A percentile compares a stretch with the other conserved stretches of the same genome.
These are phyloP conservation scores for Dendryphion nanum DNA, from an alignment of 2,329 filamentous ascomycete species.

Conservation along the genomic window DNA sequence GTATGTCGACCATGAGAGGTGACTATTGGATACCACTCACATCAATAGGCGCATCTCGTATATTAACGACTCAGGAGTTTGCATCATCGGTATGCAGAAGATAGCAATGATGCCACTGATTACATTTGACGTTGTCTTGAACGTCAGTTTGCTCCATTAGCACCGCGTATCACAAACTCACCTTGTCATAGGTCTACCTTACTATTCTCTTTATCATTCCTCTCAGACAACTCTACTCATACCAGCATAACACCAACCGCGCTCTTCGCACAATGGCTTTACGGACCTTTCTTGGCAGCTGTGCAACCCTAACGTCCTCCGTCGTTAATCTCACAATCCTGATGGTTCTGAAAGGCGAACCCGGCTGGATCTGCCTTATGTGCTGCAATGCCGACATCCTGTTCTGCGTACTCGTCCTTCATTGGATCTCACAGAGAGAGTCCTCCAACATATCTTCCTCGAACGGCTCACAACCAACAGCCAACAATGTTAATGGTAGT, in stretches of 20 bases:
- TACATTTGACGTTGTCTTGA: slow-evolving; percentile 59
- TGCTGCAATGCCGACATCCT: slow-evolving; percentile 65
- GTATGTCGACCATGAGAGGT: slow-evolving; percentile 47
- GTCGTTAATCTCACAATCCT: slow-evolving; percentile 60
- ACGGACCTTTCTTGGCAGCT: slow-evolving; percentile 60
- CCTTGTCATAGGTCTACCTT: slow-evolving; percentile 51
- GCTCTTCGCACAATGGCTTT: slow-evolving; percentile 53
- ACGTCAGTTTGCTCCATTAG: slow-evolving; percentile 37
- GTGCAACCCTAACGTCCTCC: slow-evolving; percentile 57
- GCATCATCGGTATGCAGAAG: slow-evolving; percentile 62
- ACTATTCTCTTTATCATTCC: slow-evolving; percentile 64
- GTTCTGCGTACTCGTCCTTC: slow-evolving; percentile 60
- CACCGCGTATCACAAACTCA: background rate
- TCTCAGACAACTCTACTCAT: slow-evolving; percentile 57
- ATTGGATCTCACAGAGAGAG: slow-evolving; percentile 55
- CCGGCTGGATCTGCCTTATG: slow-evolving; percentile 65
- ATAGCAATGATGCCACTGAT: slow-evolving; percentile 62
- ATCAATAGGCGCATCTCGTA: slow-evolving; percentile 54
- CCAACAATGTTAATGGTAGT: background rate
- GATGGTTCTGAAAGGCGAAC: slow-evolving; percentile 59
- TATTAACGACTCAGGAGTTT: slow-evolving; percentile 53
- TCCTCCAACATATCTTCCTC: background rate
- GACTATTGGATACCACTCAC: no score
- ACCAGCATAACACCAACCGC: slow-evolving; percentile 47
- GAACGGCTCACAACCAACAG: background rate